Base-by-base conservation (phyloP, 1,284 basidiomycete species). In the Cerrena zonata region DNA sequence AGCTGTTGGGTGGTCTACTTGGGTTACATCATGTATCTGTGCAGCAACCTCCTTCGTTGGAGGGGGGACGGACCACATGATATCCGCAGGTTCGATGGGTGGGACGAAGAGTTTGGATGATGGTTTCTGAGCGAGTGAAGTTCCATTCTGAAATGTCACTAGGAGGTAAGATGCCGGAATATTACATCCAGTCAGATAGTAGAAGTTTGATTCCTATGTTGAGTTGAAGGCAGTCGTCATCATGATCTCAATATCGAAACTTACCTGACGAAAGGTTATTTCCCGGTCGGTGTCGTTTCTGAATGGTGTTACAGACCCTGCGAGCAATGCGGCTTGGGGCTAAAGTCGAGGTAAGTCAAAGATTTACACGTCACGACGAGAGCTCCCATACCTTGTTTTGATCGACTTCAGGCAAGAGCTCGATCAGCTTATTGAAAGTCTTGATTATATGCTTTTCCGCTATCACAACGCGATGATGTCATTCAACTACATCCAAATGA, bases 271-370 rank as follows among this genome's bases (percentile, higher is more conserved):
- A 66, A 91, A 93, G 1, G 76, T 67, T 44, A 91, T 71, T 69
- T 94, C 91, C 47, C 91, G 79, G 65, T 96, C 93, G 2, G 92
- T 94, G 64, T 95, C 91, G 65, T 94, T 84, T 52, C 91, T 75
- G 62, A 76, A 91, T 0, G 77, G 71, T 4, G 79, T 83, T 3
- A 69, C 68, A 54, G 74, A 77, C 22, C 85, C 85, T 5, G 81
- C 76, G 1, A 88, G 66, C 1, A 89, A 61, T 11, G 83, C 61
- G 3, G 85, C 69, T 65, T 88, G 86, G 4, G 82, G 78, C 82
- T 82, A 37, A 5, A 23, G n/a, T 24, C 23, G 42, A 18, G 47
- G 45, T 30, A 19, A 50, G 47, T 18, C 25, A 13, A 21, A 48
- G 21, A 42, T 27, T 19, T 30, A 15, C 44, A 13, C 4, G 40